Percentiles rank a stretch among this genome's conserved stretches.
phyloP scores from a whole-genome alignment of 1,139 yeast species.

The Pichia cactophila region DNA sequence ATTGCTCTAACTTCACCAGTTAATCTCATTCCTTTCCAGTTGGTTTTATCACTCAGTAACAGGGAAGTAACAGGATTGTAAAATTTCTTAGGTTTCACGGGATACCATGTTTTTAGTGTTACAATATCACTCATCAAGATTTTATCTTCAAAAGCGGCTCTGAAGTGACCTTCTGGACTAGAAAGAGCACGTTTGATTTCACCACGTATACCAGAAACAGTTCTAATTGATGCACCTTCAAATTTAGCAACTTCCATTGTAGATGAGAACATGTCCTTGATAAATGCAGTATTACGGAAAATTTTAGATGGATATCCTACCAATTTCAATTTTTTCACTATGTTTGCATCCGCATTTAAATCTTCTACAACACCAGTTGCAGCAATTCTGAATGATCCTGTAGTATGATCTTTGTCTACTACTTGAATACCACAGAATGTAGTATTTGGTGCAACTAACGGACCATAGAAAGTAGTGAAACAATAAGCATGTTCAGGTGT shows the following conservation, averaged over 20 bases:
- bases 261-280: slow-evolving; percentile 92
- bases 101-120: slow-evolving; percentile 94
- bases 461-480: slow-evolving; percentile 94
- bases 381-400: slow-evolving; percentile 88
- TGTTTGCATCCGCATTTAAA: slow-evolving; percentile 80
- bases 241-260: slow-evolving; percentile 94
- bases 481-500: slow-evolving; percentile 98
- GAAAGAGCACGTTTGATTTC: slow-evolving; percentile 93
- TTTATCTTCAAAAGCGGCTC: slow-evolving; percentile 98
- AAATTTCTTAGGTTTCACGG: slow-evolving; percentile 80
- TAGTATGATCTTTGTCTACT: slow-evolving; percentile 74
- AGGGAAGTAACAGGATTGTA: slow-evolving; percentile 95
- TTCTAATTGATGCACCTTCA: slow-evolving; percentile 94
- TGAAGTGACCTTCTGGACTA: slow-evolving; percentile 91
- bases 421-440: slow-evolving; percentile 94
- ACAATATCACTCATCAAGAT: slow-evolving; percentile 83
- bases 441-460: slow-evolving; percentile 93
- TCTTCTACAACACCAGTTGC: slow-evolving; percentile 98
- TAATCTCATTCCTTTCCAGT: slow-evolving; percentile 95
- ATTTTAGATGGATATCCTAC: slow-evolving; percentile 94
- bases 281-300: slow-evolving; percentile 92
- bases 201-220: slow-evolving; percentile 96
- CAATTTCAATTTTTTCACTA: slow-evolving; percentile 89
- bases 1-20: slow-evolving; percentile 92
- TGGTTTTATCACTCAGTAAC: slow-evolving; percentile 61